Evolutionary conservation across 345 rosid genomes (phyloP).

Genomic region (Firmiana major): DNA sequence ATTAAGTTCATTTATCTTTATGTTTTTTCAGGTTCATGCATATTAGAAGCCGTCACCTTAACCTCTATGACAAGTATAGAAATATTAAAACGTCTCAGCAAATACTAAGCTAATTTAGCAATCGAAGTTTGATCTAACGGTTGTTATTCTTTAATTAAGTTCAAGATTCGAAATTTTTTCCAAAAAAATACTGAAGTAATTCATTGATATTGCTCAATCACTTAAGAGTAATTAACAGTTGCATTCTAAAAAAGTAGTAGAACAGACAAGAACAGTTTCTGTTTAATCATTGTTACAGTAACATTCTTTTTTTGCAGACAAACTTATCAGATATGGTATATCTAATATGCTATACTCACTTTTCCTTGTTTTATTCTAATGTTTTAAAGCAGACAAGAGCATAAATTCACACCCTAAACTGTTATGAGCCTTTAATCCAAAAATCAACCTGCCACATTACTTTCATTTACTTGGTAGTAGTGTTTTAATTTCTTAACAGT

Average conservation of each 20-base stretch:
- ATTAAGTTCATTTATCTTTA: not conserved
- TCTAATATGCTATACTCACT: not conserved
- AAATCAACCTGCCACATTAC: not conserved
- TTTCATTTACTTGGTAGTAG: not conserved
- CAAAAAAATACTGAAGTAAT: not conserved
- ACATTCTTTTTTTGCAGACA: not conserved
- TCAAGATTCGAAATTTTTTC: too few species aligned
- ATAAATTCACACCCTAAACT: not conserved
- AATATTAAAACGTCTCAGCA: not conserved
- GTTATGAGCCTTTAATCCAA: not conserved
- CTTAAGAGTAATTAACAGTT: not conserved
- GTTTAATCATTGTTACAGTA: not conserved
- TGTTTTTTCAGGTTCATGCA: not conserved
- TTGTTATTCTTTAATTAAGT: too few species aligned
- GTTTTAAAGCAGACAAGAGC: not conserved
- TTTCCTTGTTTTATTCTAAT: not conserved
- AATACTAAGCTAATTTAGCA: not conserved
- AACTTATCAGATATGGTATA: not conserved
- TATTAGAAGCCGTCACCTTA: not conserved
- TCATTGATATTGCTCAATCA: not conserved
- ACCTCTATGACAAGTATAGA: not conserved
- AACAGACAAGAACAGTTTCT: not conserved
- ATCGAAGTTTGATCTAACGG: too few species aligned
- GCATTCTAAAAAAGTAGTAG: not conserved
- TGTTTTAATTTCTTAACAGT: not conserved